Percentiles rank a stretch among this genome's conserved stretches.
These are phyloP conservation scores for Colletotrichum aenigma DNA, from an alignment of 2,329 filamentous ascomycete species.

Conservation along the genomic window DNA sequence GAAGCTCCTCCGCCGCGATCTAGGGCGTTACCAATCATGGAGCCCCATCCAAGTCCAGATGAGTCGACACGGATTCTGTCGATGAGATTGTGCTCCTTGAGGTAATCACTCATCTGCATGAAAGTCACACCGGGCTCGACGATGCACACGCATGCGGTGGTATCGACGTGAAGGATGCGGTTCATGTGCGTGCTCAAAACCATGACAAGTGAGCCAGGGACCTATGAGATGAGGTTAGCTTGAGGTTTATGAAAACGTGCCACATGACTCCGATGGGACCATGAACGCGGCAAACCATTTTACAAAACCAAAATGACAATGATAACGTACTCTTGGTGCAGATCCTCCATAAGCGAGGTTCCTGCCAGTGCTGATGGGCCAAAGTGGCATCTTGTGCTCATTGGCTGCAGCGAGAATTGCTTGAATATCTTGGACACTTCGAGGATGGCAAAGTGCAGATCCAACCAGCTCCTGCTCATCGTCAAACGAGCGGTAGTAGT, in stretches of 20 bases:
- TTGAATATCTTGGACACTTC: conserved; percentile 39
- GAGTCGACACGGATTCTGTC: conserved; percentile 46
- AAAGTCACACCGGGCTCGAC: conserved; percentile 62
- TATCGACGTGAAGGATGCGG: conserved; percentile 54
- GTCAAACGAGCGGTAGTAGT: conserved; percentile 12
- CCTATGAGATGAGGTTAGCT: conserved; percentile 12
- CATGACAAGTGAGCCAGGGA: conserved; percentile 52
- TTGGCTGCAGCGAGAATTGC: conserved; percentile 43
- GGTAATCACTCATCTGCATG: conserved; percentile 52
- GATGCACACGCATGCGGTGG: conserved; percentile 51
- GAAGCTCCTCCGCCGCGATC: conserved; percentile 53
- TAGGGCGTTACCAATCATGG: conserved; percentile 48
- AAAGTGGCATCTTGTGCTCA: conserved; percentile 48
- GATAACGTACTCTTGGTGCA: conserved; percentile 42
- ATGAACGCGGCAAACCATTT: too few relatives aligned
- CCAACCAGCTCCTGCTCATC: conserved; percentile 6
- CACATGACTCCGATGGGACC: too few relatives aligned
- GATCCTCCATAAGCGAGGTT: conserved; percentile 60
- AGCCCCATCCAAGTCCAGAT: conserved; percentile 44
- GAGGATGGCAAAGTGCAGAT: neutral
- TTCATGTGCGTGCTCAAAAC: conserved; percentile 60
- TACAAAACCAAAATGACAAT: too few relatives aligned
- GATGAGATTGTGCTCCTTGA: conserved; percentile 41
- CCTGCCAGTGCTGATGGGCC: conserved; percentile 53
- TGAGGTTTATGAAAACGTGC: fast-evolving